Conservation (phyloP, 176 grass and related monocot genomes). For the Bromus sterilis region DNA sequence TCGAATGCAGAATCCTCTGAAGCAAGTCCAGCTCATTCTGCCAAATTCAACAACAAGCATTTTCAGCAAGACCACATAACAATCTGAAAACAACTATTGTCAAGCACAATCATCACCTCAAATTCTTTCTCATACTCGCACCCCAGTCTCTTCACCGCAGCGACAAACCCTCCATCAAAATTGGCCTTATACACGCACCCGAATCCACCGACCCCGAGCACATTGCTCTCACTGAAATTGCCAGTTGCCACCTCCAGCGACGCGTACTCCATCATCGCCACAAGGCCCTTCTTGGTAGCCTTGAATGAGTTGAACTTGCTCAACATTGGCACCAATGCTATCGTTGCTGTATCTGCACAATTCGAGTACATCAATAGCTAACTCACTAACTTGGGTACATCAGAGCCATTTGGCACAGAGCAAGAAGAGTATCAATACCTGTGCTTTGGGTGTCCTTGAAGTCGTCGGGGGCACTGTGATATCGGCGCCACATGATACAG, state of each 20-base stretch:
- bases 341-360: slow-evolving; percentile 47
- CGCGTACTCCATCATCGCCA: slow-evolving; percentile 57
- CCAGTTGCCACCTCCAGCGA: slow-evolving; percentile 52
- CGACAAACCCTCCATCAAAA: slow-evolving; percentile 58
- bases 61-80: neutral
- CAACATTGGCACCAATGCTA: slow-evolving; percentile 64
- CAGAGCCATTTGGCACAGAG: neutral
- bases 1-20: slow-evolving; percentile 77
- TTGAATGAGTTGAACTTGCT: slow-evolving; percentile 85
- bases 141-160: slow-evolving; percentile 66
- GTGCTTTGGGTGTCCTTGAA: slow-evolving; percentile 54
- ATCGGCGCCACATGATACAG: slow-evolving; percentile 58
- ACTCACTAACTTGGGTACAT: slow-evolving; percentile 4
- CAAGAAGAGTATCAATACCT: slow-evolving; percentile 33
- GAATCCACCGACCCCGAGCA: slow-evolving; percentile 79
- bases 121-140: slow-evolving; percentile 66
- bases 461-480: slow-evolving; percentile 24
- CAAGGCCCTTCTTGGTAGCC: slow-evolving; percentile 52
- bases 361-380: neutral
- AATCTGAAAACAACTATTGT: neutral
- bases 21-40: slow-evolving; percentile 94
- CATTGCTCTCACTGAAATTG: slow-evolving; percentile 72
- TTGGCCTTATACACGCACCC: slow-evolving; percentile 70
- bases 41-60: slow-evolving; percentile 10
- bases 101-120: slow-evolving; percentile 41